phyloP scores from a whole-genome alignment of 2,329 filamentous ascomycete genomes.

The Paraphoma sp. region DNA sequence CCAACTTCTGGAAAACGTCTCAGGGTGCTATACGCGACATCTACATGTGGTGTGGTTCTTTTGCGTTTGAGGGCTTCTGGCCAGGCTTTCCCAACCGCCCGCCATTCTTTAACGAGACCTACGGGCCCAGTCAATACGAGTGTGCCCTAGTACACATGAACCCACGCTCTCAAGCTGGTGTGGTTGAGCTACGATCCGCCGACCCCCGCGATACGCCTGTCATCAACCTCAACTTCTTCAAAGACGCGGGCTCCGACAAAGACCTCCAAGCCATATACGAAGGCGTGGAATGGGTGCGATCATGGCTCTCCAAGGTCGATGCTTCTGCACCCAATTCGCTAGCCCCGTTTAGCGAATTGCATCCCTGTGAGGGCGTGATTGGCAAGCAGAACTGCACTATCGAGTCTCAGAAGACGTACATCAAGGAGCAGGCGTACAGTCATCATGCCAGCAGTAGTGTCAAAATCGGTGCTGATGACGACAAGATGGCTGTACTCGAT shows the following conservation, averaged over 20 bases:
- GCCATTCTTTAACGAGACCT: constrained; percentile 24
- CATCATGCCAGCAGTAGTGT: constrained; percentile 24
- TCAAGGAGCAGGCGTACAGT: constrained; percentile 26
- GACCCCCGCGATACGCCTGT: constrained; percentile 68
- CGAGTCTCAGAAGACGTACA: constrained; percentile 36
- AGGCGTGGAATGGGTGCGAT: constrained; percentile 60
- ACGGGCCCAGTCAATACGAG: constrained; percentile 33
- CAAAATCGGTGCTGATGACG: constrained; percentile 17
- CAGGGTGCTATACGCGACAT: constrained; percentile 31
- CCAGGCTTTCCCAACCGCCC: constrained; percentile 31
- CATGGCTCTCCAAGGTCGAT: constrained; percentile 35
- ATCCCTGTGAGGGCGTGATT: constrained; percentile 61
- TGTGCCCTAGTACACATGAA: constrained; percentile 47
- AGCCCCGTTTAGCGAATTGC: constrained; percentile 54
- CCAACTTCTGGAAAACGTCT: constrained; percentile 32
- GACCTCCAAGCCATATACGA: constrained; percentile 63
- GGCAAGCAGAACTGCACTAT: constrained; percentile 50
- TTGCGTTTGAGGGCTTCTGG: constrained; percentile 38
- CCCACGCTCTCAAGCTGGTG: constrained; percentile 65
- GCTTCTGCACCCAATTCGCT: constrained; percentile 34
- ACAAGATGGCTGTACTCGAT: constrained; percentile 21
- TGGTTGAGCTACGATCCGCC: constrained; percentile 63
- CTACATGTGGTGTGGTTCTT: constrained; percentile 38
- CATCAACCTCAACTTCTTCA: constrained; percentile 54
- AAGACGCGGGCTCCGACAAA: constrained; percentile 49